A percentile compares a stretch with the other conserved stretches of the same genome.
These are phyloP conservation scores for Aspergillus fructus DNA, from an alignment of 2,329 filamentous ascomycete species.

Conservation along the genomic window DNA sequence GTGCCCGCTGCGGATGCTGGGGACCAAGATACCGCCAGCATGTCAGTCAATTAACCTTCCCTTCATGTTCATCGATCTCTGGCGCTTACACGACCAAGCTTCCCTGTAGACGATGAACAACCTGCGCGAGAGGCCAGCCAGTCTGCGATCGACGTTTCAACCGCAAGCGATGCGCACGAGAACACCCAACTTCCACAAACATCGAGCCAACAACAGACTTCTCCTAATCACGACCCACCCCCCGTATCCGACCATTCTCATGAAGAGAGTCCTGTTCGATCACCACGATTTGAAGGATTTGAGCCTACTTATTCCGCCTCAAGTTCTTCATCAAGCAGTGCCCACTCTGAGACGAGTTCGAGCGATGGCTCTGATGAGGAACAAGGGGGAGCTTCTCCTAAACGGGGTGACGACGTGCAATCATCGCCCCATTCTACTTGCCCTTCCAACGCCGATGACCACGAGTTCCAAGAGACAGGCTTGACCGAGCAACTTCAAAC, in stretches of 20 bases:
- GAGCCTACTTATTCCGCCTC: slow-evolving; percentile 1
- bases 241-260: background rate
- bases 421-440: slow-evolving; percentile 8
- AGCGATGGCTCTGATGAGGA: slow-evolving; percentile 3
- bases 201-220: background rate
- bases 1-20: slow-evolving; percentile 28
- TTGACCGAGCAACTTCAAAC: slow-evolving; percentile 15
- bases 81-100: slow-evolving; percentile 32
- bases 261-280: background rate
- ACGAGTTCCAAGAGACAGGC: background rate
- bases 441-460: slow-evolving; percentile 8
- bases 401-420: background rate
- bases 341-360: background rate
- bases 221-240: background rate
- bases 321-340: background rate
- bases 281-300: slow-evolving; percentile 24
- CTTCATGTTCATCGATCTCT: slow-evolving; percentile 19
- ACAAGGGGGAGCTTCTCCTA: background rate
- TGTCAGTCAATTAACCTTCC: slow-evolving; percentile 39
- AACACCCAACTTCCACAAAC: background rate
- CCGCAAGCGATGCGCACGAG: background rate
- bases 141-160: slow-evolving; percentile 2
- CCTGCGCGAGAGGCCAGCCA: slow-evolving; percentile 22
- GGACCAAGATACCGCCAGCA: slow-evolving; percentile 34
- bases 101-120: slow-evolving; percentile 25